Evolutionary conservation across 495 filamentous ascomycete genomes (phyloP).

Genomic region (Aspergillus coremiiformis): DNA sequence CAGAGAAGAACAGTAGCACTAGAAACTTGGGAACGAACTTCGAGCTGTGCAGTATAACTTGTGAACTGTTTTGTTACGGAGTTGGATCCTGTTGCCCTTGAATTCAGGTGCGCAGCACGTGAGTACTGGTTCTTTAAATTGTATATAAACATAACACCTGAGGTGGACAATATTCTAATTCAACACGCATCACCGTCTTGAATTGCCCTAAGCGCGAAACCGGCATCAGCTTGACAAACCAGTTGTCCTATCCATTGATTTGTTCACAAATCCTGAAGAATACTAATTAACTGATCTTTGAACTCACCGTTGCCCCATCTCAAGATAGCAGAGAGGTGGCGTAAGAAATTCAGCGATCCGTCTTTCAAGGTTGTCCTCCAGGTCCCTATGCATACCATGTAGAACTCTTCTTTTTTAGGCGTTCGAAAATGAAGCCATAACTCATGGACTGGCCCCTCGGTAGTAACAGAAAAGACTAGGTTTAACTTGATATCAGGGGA

Average conservation of each 20-base stretch:
- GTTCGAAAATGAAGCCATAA: constrained; percentile 10
- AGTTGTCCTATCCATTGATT: too few relatives aligned
- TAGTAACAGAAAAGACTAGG: constrained; percentile 9
- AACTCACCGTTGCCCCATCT: constrained; percentile 6
- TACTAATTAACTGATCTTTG: not conserved
- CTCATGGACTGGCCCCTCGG: constrained; percentile 10
- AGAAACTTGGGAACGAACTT: too few relatives aligned
- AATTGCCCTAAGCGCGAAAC: too few relatives aligned
- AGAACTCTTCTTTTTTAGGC: constrained; percentile 2
- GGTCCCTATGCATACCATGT: constrained; percentile 6
- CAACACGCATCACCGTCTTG: too few relatives aligned
- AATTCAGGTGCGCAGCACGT: too few relatives aligned
- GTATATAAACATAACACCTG: too few relatives aligned
- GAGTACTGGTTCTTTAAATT: too few relatives aligned
- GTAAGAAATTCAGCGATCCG: constrained; percentile 4
- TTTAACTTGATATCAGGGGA: not conserved
- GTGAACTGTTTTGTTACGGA: too few relatives aligned
- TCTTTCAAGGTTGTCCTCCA: constrained; percentile 11
- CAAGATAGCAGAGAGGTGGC: constrained; percentile 6
- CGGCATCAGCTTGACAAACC: too few relatives aligned
- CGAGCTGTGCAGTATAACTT: too few relatives aligned
- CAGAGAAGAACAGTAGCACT: not conserved
- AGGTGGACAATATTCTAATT: too few relatives aligned
- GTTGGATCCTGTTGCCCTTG: too few relatives aligned
- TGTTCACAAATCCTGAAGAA: not conserved